Percentiles rank a stretch among this genome's conserved stretches.
These are phyloP conservation scores for Sordaria brevicollis DNA, from an alignment of 495 filamentous ascomycete species.

Conservation along the genomic window DNA sequence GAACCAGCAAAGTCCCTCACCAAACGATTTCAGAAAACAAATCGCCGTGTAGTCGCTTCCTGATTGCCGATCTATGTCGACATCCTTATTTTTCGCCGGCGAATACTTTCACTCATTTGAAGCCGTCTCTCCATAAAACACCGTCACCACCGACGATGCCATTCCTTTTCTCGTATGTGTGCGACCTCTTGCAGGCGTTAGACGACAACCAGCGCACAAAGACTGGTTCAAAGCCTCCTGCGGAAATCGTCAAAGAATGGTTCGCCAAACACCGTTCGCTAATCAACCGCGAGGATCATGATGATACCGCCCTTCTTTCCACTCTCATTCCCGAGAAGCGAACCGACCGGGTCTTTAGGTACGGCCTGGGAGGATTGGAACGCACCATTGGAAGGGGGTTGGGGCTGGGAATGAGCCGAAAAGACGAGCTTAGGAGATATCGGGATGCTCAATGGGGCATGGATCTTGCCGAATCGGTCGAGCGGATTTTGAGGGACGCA, in stretches of 20 bases:
- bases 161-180: slow-evolving; percentile 50
- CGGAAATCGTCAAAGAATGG: slow-evolving; percentile 44
- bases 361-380: slow-evolving; percentile 50
- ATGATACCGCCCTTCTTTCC: slow-evolving; percentile 54
- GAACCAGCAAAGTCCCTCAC: neutral
- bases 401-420: slow-evolving; percentile 45
- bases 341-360: slow-evolving; percentile 61
- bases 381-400: slow-evolving; percentile 55
- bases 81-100: neutral
- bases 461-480: slow-evolving; percentile 62
- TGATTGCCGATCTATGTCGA: neutral
- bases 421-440: slow-evolving; percentile 54
- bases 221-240: neutral
- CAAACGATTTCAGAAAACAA: neutral
- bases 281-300: slow-evolving; percentile 41
- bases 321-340: slow-evolving; percentile 65
- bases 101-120: neutral
- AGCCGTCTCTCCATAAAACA: neutral
- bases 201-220: slow-evolving; percentile 18
- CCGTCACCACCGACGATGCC: slow-evolving; percentile 35
- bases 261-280: slow-evolving; percentile 42
- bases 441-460: slow-evolving; percentile 38
- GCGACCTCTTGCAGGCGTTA: slow-evolving; percentile 49
- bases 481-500: slow-evolving; percentile 52
- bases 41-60: neutral